Percentiles rank a stretch among this genome's conserved stretches.
These are phyloP conservation scores for Flaveria bidentis DNA, from an alignment of 129 eudicot species.

Conservation along the genomic window DNA sequence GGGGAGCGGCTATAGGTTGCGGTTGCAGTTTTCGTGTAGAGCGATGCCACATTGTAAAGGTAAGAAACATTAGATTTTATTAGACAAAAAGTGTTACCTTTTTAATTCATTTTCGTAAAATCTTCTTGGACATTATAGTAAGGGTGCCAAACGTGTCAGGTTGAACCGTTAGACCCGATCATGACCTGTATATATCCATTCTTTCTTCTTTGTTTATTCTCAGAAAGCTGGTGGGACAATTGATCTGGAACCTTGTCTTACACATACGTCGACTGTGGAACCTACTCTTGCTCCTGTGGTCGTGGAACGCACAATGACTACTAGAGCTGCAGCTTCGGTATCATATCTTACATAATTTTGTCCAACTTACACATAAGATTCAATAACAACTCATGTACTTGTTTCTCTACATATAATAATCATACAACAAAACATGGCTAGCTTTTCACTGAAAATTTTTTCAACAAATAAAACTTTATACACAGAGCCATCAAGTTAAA, in stretches of 20 bases:
- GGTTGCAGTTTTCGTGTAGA: constrained; percentile 95
- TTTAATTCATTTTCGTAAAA: background rate
- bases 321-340: constrained; percentile 99
- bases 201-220: background rate
- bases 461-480: background rate
- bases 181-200: background rate
- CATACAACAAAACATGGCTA: background rate
- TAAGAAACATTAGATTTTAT: constrained; percentile 9
- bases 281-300: constrained; percentile 98
- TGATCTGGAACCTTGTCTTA: constrained; percentile 87
- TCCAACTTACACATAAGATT: constrained; percentile 9
- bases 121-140: background rate
- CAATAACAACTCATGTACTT: background rate
- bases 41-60: constrained; percentile 90
- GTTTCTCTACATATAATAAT: background rate
- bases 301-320: constrained; percentile 96
- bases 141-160: background rate
- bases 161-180: background rate
- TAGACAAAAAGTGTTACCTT: background rate
- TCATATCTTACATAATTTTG: constrained; percentile 18
- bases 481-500: background rate
- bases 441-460: background rate
- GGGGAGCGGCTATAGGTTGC: constrained; percentile 98
- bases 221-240: constrained; percentile 96
- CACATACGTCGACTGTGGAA: constrained; percentile 94